Evolutionary conservation across 345 rosid genomes (phyloP), one percentile per base, ranked within the genome.

Genomic region (Laguncularia racemosa): DNA sequence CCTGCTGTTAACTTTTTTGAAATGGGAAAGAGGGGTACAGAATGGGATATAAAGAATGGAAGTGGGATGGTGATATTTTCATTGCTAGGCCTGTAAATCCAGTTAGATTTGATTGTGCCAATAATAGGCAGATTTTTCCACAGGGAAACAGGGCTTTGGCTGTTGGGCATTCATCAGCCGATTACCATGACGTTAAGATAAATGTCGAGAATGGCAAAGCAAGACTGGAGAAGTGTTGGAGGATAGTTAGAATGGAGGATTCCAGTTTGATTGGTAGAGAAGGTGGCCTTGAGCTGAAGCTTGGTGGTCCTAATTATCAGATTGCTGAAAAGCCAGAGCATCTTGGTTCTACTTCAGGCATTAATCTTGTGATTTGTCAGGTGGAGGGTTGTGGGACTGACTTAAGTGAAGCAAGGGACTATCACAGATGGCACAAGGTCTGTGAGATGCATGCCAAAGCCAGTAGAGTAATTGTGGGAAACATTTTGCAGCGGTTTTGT

Each of bases 1-100:
- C 66, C 67, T 69, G 65, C 75, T 11, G 53, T 59, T 50, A 74
- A 78, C 73, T 56, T 85, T 61, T 56, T 71, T 56, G 76, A 85
- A 4, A 74, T 78, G 0, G 97, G 89, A 48, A 88, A 84, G 67
- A 77, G 81, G 59, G 81, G 71, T 59, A 49, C 76, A 20, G 97
- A 95, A 43, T 95, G 99, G 97, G 88, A 85, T 73, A 73, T 83
- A 90, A 88, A 73, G 95, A 85, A 59, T 95, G 99, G 97, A 88
- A 85, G 72, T 95, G 99, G 99, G 97, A 95, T 64, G 96, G 97
- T n/a, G 92, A 90, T 81, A 88, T 95, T 62, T 95, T 90, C 61
- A 66, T 87, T 2, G 99, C 97, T 38, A 82, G 81, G 16, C 88
- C 73, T 3, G 52, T 78, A 72, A 90, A 84, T 67, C 78, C 84